Evolutionary conservation across 73 alveolate species (phyloP).

Genomic region (Breviolum minutum): DNA sequence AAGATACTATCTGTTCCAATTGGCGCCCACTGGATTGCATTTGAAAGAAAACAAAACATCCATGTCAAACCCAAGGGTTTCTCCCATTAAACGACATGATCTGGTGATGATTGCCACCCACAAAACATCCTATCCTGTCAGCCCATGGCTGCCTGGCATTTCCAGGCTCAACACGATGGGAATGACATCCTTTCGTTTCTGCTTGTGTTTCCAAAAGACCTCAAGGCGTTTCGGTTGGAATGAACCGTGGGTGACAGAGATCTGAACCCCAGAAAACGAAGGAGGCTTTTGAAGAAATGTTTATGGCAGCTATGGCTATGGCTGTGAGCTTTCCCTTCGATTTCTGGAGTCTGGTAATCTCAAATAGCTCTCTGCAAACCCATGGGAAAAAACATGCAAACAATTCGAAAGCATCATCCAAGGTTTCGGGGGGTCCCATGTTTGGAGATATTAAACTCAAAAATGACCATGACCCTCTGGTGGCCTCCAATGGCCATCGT

Average conservation of each 20-base stretch:
- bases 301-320: too few relatives aligned
- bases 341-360: too few relatives aligned
- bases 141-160: background rate
- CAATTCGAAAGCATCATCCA: too few relatives aligned
- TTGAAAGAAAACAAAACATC: background rate
- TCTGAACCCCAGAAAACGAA: background rate
- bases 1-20: background rate
- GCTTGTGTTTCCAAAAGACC: slow-evolving; percentile 88
- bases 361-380: too few relatives aligned
- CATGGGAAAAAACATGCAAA: too few relatives aligned
- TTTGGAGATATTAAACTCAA: too few relatives aligned
- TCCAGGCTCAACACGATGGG: slow-evolving; percentile 62
- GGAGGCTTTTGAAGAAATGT: too few relatives aligned
- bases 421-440: too few relatives aligned
- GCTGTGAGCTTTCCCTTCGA: too few relatives aligned
- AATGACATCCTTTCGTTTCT: slow-evolving; percentile 20
- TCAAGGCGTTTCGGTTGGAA: background rate
- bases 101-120: too few relatives aligned
- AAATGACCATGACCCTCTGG: background rate
- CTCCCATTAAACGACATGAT: background rate
- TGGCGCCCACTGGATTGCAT: too few relatives aligned
- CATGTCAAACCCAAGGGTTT: background rate
- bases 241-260: background rate
- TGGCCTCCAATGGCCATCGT: slow-evolving; percentile 82
- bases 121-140: background rate